Conservation (phyloP, 2,329 filamentous ascomycete genomes). For the Diplocarpon mali region DNA sequence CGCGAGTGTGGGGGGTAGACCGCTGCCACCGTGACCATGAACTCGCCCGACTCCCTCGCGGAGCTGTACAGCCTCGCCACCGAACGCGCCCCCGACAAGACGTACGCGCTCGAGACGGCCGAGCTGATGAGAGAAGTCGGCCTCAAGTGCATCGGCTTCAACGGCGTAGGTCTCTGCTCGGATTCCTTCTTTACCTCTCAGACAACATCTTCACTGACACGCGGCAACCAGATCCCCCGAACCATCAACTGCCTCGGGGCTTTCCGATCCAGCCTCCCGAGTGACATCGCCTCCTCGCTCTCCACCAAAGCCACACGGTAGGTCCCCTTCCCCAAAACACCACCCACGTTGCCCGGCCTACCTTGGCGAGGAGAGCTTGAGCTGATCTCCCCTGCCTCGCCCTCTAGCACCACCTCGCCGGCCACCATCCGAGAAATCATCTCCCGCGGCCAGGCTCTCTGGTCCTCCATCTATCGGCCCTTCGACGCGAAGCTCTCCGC, state of each 20-base stretch:
- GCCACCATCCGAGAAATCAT: conserved; percentile 44
- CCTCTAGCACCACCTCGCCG: conserved; percentile 12
- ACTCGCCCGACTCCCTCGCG: conserved; percentile 66
- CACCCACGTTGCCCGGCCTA: no score
- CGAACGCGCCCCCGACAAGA: conserved; percentile 15
- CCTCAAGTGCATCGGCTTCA: conserved; percentile 69
- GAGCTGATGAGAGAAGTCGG: conserved; percentile 67
- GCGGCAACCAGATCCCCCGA: conserved; percentile 49
- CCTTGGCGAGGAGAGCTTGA: no score
- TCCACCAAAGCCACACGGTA: conserved; percentile 41
- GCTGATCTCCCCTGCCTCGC: not conserved
- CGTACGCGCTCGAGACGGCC: conserved; percentile 31
- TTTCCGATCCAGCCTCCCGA: conserved; percentile 53
- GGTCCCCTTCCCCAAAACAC: not conserved
- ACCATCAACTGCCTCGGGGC: conserved; percentile 73
- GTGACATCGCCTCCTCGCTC: conserved; percentile 41
- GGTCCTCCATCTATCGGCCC: conserved; percentile 67
- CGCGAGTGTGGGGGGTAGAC: conserved; percentile 46
- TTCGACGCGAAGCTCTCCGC: conserved; percentile 60
- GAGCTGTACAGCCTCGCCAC: conserved; percentile 33
- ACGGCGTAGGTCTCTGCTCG: conserved; percentile 36
- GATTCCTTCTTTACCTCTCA: conserved; percentile 53
- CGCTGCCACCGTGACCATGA: conserved; percentile 75
- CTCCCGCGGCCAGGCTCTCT: conserved; percentile 51
- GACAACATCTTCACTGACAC: conserved; percentile 37